Conservation (phyloP, 1,284 basidiomycete species). For the Trichosporon sp. region DNA sequence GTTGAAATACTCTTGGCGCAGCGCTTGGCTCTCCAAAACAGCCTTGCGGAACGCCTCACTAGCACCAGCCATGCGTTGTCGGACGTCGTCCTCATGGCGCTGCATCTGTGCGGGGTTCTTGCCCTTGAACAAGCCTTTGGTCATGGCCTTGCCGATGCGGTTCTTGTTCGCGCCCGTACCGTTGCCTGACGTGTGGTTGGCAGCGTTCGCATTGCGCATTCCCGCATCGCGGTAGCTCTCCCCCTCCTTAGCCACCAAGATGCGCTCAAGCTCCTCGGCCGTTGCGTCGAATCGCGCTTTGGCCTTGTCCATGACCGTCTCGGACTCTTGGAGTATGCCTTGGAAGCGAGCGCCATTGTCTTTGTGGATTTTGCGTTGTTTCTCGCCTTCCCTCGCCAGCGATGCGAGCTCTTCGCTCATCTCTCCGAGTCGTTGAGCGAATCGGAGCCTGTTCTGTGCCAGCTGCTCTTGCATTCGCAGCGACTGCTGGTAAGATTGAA, state of each 20-base stretch:
- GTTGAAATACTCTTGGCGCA: conserved; percentile 96
- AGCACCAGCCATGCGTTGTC: conserved; percentile 72
- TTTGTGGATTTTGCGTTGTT: conserved; percentile 84
- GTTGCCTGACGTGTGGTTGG: conserved; percentile 49
- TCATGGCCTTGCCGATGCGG: conserved; percentile 63
- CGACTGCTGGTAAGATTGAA: conserved; percentile 76
- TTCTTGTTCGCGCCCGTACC: conserved; percentile 62
- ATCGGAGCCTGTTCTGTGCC: conserved; percentile 79
- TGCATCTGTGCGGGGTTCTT: conserved; percentile 89
- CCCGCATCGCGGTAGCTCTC: conserved; percentile 76
- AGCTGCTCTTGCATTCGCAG: conserved; percentile 83
- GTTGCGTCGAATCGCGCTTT: conserved; percentile 79
- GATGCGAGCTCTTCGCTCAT: conserved; percentile 91
- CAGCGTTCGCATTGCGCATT: conserved; percentile 50
- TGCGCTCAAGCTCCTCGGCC: conserved; percentile 88
- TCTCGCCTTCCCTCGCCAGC: conserved; percentile 86
- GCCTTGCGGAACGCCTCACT: conserved; percentile 88
- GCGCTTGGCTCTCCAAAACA: conserved; percentile 79
- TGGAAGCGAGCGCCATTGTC: conserved; percentile 84
- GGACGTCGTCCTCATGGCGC: conserved; percentile 89
- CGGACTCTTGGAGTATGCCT: conserved; percentile 80
- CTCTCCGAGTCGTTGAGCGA: conserved; percentile 79
- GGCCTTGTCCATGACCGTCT: conserved; percentile 74
- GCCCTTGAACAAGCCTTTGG: conserved; percentile 87
- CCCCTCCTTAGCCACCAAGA: conserved; percentile 91